Percentiles rank a stretch among this genome's conserved stretches.
phyloP scores from a whole-genome alignment of 208 protist species.

The Acanthamoeba lugdunensis region DNA sequence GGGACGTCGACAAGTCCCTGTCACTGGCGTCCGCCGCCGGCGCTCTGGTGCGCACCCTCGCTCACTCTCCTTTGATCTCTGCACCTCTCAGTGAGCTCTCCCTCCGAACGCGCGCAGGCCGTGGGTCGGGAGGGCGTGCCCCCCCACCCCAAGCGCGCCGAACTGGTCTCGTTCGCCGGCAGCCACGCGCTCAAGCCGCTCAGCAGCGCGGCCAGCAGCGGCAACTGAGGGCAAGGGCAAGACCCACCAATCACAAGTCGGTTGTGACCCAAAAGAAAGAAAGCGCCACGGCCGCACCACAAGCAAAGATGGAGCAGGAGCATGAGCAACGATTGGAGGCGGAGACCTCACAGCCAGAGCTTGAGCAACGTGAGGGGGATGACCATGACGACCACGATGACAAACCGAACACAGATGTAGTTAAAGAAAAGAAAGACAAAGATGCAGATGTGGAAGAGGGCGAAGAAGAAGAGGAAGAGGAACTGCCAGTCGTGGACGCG shows the following conservation, averaged over 20 bases:
- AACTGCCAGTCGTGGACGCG: not conserved
- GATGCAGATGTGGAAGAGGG: not conserved
- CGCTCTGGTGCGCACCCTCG: not conserved
- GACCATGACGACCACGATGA: too few relatives aligned
- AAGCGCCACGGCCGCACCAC: too few relatives aligned
- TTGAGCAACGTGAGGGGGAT: too few relatives aligned
- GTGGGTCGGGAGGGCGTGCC: constrained; percentile 5
- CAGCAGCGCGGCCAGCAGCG: too few relatives aligned
- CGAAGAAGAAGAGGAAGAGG: not conserved
- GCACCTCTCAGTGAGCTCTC: not conserved
- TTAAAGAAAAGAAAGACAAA: not conserved
- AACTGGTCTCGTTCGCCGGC: not conserved
- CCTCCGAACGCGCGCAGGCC: not conserved
- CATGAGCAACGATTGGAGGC: too few relatives aligned
- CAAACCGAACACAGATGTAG: too few relatives aligned
- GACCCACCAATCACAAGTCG: not conserved
- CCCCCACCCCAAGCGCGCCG: not conserved
- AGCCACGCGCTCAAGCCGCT: not conserved
- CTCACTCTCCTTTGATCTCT: not conserved
- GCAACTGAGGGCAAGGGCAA: not conserved
- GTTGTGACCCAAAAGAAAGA: not conserved
- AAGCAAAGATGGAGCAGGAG: too few relatives aligned
- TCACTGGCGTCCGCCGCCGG: not conserved
- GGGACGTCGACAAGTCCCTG: not conserved
- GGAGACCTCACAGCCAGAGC: too few relatives aligned